Base-by-base conservation (phyloP, 176 grass and related monocot species). In the Oryza brachyantha region DNA sequence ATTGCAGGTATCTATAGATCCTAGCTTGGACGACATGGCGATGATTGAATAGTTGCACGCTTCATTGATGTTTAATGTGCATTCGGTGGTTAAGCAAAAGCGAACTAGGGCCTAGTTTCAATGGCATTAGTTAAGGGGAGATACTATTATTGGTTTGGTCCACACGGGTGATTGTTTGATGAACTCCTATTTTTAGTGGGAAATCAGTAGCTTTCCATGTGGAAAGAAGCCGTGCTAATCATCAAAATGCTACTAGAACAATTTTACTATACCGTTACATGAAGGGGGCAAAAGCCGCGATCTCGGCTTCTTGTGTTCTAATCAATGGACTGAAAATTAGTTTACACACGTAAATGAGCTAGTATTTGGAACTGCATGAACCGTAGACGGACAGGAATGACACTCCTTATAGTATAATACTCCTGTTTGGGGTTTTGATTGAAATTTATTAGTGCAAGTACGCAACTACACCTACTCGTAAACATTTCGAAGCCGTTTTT, bases 41-140 rank as follows among this genome's bases (percentile, higher is more conserved):
- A 58, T 25, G 81, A 83, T 67, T 48, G 41, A 13, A 36, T 63
- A 34, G 71, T 68, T 50, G 77, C 71, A 84, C 71, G 64, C 86
- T 80, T 58, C 41, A 0, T 70, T 19, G 42, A 84, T 65, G 71
- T 76, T 75, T 76, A 57, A 11, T 22, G 26, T 41, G 28, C 61
- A 29, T 2, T 19, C 25, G 52, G 81, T 75, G 62, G 70, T 84
- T 88, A 84, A 75, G 76, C 61, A 79, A 79, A 79, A 79, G 39
- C 31, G 36, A 66, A 2, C 1, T 28, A 0, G 52, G 8, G 21
- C 52, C n/a, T 24, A 70, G 24, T 61, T 61, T 46, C 38, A 66
- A 61, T 52, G 28, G 5, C 32, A 68, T 24, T 29, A 4, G 59
- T 55, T 67, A 54, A 79, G 29, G 48, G 7, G 19, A 22, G 45